Evolutionary conservation across 352 stramenopile genomes (phyloP), one percentile per base, ranked within the genome.

Genomic region (Phytophthora niederhauseri): DNA sequence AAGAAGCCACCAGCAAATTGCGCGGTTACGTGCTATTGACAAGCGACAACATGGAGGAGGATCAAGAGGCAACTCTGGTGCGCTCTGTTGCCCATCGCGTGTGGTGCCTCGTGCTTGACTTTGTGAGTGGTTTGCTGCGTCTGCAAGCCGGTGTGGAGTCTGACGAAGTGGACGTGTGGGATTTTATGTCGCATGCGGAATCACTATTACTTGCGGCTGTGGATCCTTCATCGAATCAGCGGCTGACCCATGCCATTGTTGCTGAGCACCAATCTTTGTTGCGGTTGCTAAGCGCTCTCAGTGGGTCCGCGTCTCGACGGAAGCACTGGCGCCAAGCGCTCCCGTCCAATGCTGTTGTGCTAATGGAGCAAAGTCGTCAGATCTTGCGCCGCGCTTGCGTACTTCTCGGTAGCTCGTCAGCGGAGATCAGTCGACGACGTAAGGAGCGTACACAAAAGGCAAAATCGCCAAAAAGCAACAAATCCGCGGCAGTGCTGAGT

Each of bases 361-460:
- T 92, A 0, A 87, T 92, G 80, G 84, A 92, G 59, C 82, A 89
- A 19, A 90, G 75, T 61, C 82, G 84, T 2, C 66, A 89, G 11
- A 43, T 85, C 12, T 57, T 92, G 20, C 75, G 79, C 51, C 81
- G 79, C 30, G 74, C 73, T 14, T 90, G 82, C 34, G 78, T 92
- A 19, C 12, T 92, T 17, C 64, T 92, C 3, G 75, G 81, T 28
- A 89, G 76, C 48, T 85, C 78, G 8, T 82, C 78, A 3, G 72
- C 72, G 9, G 76, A 81, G 57, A 72, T 61, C 20, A 72, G 48
- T 22, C 68, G 67, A 28, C 24, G 68, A 0, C 68, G 61, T 12
- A 62, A 80, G 15, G 76, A 81, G 34, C 76, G 54, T 41, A 28
- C 38, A 26, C 68, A 75, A 26, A 81, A 82, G 60, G 36, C 76